Evolutionary conservation across 2,329 filamentous ascomycete genomes (phyloP), one percentile per base, ranked within the genome.

Genomic region (Colletotrichum trifolii): DNA sequence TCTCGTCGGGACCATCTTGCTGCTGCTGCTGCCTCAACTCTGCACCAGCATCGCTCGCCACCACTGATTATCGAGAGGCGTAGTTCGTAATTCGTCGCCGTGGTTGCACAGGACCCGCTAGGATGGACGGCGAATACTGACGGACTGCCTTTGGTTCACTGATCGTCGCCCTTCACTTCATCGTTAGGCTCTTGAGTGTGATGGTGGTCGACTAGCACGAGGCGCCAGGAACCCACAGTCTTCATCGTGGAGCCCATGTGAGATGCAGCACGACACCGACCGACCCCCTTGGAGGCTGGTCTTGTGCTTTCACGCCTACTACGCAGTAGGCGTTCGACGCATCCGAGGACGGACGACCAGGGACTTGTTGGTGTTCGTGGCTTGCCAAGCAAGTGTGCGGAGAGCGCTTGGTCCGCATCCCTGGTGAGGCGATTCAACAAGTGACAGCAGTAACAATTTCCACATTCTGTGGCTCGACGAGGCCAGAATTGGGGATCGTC

Each of bases 181-280:
- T 60, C 50, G 58, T 47, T 56, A 62, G 42, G 36, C 62, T 48
- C 33, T n/a, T 38, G 45, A 40, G 57, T 39, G 39, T 48, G 36
- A 48, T 34, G 48, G 38, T 13, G 52, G 38, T 33, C 50, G 43
- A 39, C 33, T 49, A 38, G 49, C 39, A 55, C 39, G 50, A 25
- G 57, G 55, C 58, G 48, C 47, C 58, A 62, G 58, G 35, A 62
- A 62, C 52, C 52, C 57, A 55, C 57, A 50, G 53, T 43, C 50
- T 48, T 47, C 35, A 53, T 60, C 61, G 43, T 60, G 56, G 61
- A 56, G 49, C 58, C 25, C 25, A 65, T 52, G 42, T 47, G 40
- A 53, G 58, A 65, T 60, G 56, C 56, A 60, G 56, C 42, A 46
- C n/a, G 36, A 61, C 42, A 15, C n/a, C 42, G n/a, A 13, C 42